Evolutionary conservation across 108 stramenopile species (phyloP), one percentile per base, ranked within the genome.

Genomic region (Bacterosira constricta): DNA sequence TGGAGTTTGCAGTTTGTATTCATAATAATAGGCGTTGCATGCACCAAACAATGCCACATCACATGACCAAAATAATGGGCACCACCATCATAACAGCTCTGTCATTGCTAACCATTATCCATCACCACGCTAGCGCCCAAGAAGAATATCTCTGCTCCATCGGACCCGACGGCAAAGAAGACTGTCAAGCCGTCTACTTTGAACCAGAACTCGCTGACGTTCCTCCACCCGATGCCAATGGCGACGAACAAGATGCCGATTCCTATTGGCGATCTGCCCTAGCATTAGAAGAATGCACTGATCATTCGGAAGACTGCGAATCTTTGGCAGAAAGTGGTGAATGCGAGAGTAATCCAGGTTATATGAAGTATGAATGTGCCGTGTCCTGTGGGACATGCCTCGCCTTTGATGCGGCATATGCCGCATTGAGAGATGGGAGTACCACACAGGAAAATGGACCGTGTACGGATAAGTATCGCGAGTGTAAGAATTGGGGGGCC

Each of bases 281-380:
- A n/a, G n/a, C n/a, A n/a, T n/a, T n/a, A 12, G 70, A 61, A 34
- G 50, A 53, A 27, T 39, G 30, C 21, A 23, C 37, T 12, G 59
- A 67, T 26, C 57, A 58, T 30, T 13, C 18, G 27, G 78, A 83
- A 6, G 47, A 47, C 29, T 85, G 85, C 36, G 31, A 11, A 6
- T 41, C 55, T n/a, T 75, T 77, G 59, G 82, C 79, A 23, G 35
- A 55, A 12, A 30, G 26, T 30, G 75, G 78, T 0, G 85, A 83
- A 49, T 85, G 85, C 59, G 57, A 60, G 8, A 27, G 38, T 20
- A 83, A 85, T 53, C 79, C 85, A 7, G 77, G 75, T 8, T 85
- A 75, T 39, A 80, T 83, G 62, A 38, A 69, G 34, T 49, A 23
- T 46, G 31, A 60, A 23, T 85, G 82, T 31, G 44, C 70, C 0